phyloP scores from a whole-genome alignment of 306 rosid species.

The barrel medic (Medicago truncatula) region MtrunA17r5.0-ANR NC_053048.1:14078501-14079000 shows the following conservation, averaged over 20 bases:
- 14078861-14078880: slow-evolving; percentile 68
- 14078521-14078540: too few species aligned
- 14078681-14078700: too few species aligned
- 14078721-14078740: slow-evolving; percentile 89
- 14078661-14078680: too few species aligned
- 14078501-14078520: too few species aligned
- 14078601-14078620: too few species aligned
- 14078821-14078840: slow-evolving; percentile 94
- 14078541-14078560: too few species aligned
- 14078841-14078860: slow-evolving; percentile 71
- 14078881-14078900: not conserved
- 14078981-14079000: slow-evolving; percentile 94
- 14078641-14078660: too few species aligned
- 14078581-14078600: too few species aligned
- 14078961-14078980: slow-evolving; percentile 74
- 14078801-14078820: slow-evolving; percentile 84
- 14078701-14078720: slow-evolving; percentile 5
- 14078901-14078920: not conserved
- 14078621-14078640: too few species aligned
- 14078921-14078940: not conserved
- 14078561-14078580: too few species aligned
- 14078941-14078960: slow-evolving; percentile 29
- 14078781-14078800: slow-evolving; percentile 92
- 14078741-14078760: slow-evolving; percentile 74
- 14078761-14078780: slow-evolving; percentile 94